phyloP scores from a whole-genome alignment of 2,329 filamentous ascomycete species.

The Botryotinia globosa region DNA sequence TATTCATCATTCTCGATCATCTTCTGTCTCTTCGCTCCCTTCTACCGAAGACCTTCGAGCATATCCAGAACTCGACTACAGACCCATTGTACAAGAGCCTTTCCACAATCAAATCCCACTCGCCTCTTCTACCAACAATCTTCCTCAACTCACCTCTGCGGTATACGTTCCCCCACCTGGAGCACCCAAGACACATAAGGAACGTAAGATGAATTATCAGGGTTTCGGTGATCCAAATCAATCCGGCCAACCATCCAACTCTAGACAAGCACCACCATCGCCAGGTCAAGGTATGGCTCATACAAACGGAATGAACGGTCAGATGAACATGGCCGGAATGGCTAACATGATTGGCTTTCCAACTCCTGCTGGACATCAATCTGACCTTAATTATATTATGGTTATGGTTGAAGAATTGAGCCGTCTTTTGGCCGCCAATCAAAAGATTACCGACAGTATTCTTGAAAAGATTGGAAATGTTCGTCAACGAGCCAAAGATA shows the following conservation, averaged over 20 bases:
- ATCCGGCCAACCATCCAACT: slow-evolving; percentile 24
- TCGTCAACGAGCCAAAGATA: slow-evolving; percentile 50
- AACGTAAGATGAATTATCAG: slow-evolving; percentile 18
- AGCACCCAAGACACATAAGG: background rate
- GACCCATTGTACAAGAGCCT: slow-evolving; percentile 1
- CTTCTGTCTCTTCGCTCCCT: background rate
- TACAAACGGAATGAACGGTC: slow-evolving; percentile 37
- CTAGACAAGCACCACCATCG: slow-evolving; percentile 37
- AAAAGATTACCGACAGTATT: slow-evolving; percentile 62
- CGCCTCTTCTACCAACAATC: background rate
- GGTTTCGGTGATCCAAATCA: slow-evolving; percentile 29
- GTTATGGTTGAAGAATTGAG: slow-evolving; percentile 65
- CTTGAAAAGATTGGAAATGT: slow-evolving; percentile 61
- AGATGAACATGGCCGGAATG: slow-evolving; percentile 44
- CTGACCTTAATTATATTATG: slow-evolving; percentile 67
- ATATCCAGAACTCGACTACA: background rate
- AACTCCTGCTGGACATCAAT: slow-evolving; percentile 65
- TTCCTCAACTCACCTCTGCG: background rate
- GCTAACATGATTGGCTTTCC: slow-evolving; percentile 43
- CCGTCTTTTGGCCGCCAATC: slow-evolving; percentile 42
- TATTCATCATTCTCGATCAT: background rate
- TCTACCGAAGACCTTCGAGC: background rate
- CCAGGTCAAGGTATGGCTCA: slow-evolving; percentile 36
- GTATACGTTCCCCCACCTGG: background rate
- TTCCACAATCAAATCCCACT: background rate